Conservation (phyloP, 169 alveolate genomes). For the Neospora caninum region DNA sequence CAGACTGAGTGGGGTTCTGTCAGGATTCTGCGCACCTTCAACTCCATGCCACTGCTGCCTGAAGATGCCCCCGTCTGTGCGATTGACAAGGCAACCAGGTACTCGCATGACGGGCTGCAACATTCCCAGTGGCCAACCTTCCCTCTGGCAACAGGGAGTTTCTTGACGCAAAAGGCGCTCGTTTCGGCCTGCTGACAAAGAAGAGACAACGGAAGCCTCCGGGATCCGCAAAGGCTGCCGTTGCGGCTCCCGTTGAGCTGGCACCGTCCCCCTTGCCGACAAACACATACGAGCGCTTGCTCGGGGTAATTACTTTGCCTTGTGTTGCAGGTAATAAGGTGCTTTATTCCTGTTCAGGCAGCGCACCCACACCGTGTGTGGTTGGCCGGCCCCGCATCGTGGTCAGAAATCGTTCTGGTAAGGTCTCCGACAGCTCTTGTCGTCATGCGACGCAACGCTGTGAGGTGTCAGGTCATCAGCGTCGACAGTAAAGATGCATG, state of each 20-base stretch:
- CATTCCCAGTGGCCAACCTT: background rate
- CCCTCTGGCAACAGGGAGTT: background rate
- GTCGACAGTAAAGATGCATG: background rate
- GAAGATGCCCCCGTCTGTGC: slow-evolving; percentile 32
- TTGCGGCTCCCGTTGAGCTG: background rate
- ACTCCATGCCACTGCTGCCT: slow-evolving; percentile 20
- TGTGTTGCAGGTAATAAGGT: background rate
- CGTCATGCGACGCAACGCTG: no score
- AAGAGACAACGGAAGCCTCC: slow-evolving; percentile 4
- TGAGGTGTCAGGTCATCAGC: background rate
- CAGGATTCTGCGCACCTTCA: slow-evolving; percentile 5
- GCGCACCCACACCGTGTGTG: background rate
- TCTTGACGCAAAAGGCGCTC: background rate
- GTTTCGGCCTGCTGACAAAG: background rate
- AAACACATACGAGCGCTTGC: background rate
- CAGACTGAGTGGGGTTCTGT: background rate
- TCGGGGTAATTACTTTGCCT: background rate
- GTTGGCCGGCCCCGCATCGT: background rate
- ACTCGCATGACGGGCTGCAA: background rate
- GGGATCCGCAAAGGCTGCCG: background rate
- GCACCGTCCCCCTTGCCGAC: background rate
- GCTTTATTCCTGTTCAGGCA: background rate
- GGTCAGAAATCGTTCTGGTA: background rate
- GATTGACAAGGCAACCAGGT: slow-evolving; percentile 1
- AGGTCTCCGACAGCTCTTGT: background rate